These are phyloP conservation scores for Ampelocalamus luodianensis DNA, from an alignment of 176 grass and related monocot genomes.

Conservation along the genomic window DNA sequence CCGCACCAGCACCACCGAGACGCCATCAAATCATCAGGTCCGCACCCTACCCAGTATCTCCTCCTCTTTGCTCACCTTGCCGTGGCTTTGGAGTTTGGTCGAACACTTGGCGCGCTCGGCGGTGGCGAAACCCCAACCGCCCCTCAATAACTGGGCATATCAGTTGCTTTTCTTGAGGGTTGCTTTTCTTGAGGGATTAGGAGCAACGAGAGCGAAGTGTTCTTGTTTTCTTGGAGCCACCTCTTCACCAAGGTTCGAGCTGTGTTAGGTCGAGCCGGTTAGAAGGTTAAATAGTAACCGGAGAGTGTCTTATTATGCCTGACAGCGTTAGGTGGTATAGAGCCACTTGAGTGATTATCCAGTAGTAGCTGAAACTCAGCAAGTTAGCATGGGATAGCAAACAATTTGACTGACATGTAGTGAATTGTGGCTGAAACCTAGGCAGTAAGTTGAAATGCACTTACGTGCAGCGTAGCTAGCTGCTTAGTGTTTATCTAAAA, in stretches of 20 bases:
- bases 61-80: too few species aligned
- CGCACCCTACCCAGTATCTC: neutral
- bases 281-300: neutral
- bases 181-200: neutral
- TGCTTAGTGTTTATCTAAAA: neutral
- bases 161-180: neutral
- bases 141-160: neutral
- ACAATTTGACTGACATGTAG: neutral
- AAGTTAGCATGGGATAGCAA: neutral
- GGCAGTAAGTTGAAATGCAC: neutral
- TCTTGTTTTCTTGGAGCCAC: slow-evolving; percentile 14
- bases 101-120: too few species aligned
- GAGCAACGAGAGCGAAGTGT: neutral
- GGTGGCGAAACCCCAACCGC: too few species aligned
- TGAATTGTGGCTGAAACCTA: slow-evolving; percentile 13
- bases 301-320: neutral
- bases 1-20: slow-evolving; percentile 53
- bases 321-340: neutral
- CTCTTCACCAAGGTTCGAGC: neutral
- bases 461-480: neutral
- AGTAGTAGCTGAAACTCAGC: neutral
- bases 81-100: too few species aligned
- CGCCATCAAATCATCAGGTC: slow-evolving; percentile 71
- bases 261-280: neutral
- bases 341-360: neutral